These are phyloP conservation scores for Endogone sp. DNA, from an alignment of 192 early-diverging fungal genomes.

Conservation along the genomic window DNA sequence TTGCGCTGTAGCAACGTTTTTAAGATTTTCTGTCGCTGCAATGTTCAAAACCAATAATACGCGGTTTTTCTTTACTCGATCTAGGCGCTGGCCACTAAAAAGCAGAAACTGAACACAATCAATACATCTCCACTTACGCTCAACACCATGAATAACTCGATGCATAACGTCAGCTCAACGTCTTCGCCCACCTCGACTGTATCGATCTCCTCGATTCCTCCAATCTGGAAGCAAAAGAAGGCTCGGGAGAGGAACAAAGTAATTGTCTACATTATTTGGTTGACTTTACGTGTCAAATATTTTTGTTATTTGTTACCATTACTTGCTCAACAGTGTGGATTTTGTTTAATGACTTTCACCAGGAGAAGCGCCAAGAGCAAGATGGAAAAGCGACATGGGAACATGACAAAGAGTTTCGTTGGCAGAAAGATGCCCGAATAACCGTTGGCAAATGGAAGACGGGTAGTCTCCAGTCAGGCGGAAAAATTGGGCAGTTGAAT, in stretches of 20 bases:
- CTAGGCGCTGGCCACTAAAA: background rate
- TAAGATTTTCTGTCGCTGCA: too few relatives aligned
- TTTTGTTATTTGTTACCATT: too few relatives aligned
- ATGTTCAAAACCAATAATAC: too few relatives aligned
- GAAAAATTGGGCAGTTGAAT: background rate
- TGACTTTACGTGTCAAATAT: too few relatives aligned
- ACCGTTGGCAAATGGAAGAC: background rate
- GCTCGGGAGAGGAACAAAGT: too few relatives aligned
- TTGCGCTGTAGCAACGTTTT: too few relatives aligned
- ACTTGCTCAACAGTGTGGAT: too few relatives aligned
- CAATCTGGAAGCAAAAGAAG: background rate
- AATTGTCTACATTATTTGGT: too few relatives aligned
- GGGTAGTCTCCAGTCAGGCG: background rate
- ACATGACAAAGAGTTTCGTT: too few relatives aligned
- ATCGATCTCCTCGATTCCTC: background rate
- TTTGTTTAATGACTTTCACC: too few relatives aligned
- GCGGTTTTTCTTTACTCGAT: background rate
- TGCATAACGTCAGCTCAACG: background rate
- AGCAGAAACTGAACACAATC: background rate
- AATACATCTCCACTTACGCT: background rate
- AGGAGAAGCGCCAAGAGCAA: too few relatives aligned
- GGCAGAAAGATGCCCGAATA: background rate
- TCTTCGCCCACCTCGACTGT: background rate
- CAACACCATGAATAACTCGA: background rate
- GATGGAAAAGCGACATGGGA: too few relatives aligned